A percentile compares a stretch with the other conserved stretches of the same genome.
Conservation (phyloP, 139 green algal genomes). For the Marvania coccoides region DNA sequence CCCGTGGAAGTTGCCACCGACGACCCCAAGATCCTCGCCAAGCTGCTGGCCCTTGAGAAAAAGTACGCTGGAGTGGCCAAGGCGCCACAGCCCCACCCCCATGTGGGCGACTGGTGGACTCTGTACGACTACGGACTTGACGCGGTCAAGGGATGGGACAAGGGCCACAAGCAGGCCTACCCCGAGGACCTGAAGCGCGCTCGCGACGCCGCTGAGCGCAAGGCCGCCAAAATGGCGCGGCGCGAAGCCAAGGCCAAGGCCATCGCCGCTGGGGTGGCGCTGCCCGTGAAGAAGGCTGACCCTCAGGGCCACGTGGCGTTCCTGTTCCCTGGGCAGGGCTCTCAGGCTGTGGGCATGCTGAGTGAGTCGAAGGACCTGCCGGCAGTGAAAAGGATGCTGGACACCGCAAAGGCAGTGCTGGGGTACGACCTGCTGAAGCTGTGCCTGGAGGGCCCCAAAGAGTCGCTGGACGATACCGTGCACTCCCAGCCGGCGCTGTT, state of each 20-base stretch:
- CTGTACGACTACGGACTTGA: slow-evolving; percentile 91
- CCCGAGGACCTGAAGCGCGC: slow-evolving; percentile 55
- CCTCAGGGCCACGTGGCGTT: slow-evolving; percentile 49
- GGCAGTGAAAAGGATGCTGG: slow-evolving; percentile 74
- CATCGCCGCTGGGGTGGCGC: background rate
- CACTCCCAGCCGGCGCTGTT: slow-evolving; percentile 76
- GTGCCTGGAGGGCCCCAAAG: slow-evolving; percentile 65
- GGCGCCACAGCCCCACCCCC: slow-evolving; percentile 55
- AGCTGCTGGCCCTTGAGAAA: slow-evolving; percentile 61
- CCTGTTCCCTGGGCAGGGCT: slow-evolving; percentile 87
- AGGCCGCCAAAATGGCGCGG: slow-evolving; percentile 16
- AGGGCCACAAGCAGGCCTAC: slow-evolving; percentile 68
- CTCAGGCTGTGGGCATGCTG: slow-evolving; percentile 41
- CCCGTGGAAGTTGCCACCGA: slow-evolving; percentile 51
- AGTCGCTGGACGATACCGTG: slow-evolving; percentile 77
- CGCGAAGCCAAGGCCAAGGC: slow-evolving; percentile 16
- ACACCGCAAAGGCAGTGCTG: slow-evolving; percentile 62
- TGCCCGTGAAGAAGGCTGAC: background rate
- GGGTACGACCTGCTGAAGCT: slow-evolving; percentile 81
- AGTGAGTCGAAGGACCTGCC: slow-evolving; percentile 54
- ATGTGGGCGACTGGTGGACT: slow-evolving; percentile 86
- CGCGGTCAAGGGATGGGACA: slow-evolving; percentile 56
- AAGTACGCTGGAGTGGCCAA: slow-evolving; percentile 67
- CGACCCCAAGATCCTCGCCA: slow-evolving; percentile 27
- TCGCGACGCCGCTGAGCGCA: slow-evolving; percentile 28